Base-by-base conservation (phyloP, 176 grass and related monocot genomes). In the Aegilops tauschii region DNA sequence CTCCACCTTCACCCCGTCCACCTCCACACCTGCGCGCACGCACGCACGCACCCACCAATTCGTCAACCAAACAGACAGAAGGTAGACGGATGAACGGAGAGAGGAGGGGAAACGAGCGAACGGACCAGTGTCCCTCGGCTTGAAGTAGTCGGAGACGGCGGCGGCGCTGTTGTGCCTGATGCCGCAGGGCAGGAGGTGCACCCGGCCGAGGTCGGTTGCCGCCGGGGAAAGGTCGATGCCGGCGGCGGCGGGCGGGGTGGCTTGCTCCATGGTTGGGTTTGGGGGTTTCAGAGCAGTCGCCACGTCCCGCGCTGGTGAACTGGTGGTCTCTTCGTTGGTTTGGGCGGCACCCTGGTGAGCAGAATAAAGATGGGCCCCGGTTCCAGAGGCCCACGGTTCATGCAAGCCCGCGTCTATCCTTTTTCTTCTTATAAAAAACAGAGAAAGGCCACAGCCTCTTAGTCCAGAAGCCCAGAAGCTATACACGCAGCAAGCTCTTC, bases 81-180 rank as follows among this genome's bases (percentile, higher is more conserved):
- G 18, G 29, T 36, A 75, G 73, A 20, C 17, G 8, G 39, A 7
- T 1, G 2, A 5, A 40, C n/a, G 12, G 44, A 76, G 12, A 23
- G 13, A 28, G 23, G 12, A 18, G 44, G 36, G 47, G 29, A 86
- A 69, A 78, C 30, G 32, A 39, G 42, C 76, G 34, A 30, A 77
- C 72, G 35, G 16, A 93, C 95, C 95, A 85, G 93, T 98, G 64
- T 80, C 84, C 88, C 84, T 92, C 79, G 93, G 96, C 58, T 92
- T 98, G 88, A 98, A 98, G 78, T 98, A 98, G 71, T 95, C 78
- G 31, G 91, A 95, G 10, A 98, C 91, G 16, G 93, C 67, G 81
- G 87, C 84, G 63, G 52, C 80, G 31, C 91, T 92, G 69, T 90
- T 86, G 45, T 89, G 87, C 84, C 80, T 98, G 77, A 98, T 82